These are phyloP conservation scores for Beauveria varroae DNA, from an alignment of 2,329 filamentous ascomycete species.

Conservation along the genomic window DNA sequence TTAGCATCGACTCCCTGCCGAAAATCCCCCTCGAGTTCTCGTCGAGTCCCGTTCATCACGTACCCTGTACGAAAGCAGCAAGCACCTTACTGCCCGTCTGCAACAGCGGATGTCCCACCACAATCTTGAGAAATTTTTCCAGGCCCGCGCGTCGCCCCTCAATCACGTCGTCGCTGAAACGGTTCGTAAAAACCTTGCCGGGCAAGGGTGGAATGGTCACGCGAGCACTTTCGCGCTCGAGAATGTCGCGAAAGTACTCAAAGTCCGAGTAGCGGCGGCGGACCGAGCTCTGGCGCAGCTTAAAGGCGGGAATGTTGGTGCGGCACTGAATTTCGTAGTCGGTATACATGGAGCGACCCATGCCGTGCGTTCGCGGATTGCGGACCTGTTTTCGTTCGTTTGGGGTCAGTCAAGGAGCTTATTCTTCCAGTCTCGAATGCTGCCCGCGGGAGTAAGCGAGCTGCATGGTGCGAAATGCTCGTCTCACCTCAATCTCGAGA, in stretches of 20 bases:
- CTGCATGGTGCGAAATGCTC: not conserved
- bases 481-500: constrained; percentile 83
- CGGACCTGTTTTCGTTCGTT: constrained; percentile 55
- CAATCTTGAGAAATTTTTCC: constrained; percentile 94
- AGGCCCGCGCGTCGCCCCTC: constrained; percentile 86
- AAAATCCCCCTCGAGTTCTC: no score
- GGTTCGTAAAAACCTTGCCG: constrained; percentile 95
- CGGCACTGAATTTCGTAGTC: constrained; percentile 97
- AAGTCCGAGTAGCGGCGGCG: constrained; percentile 96
- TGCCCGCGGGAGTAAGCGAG: no score
- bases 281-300: constrained; percentile 80
- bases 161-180: constrained; percentile 97
- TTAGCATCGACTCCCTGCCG: constrained; percentile 8
- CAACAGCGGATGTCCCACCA: constrained; percentile 89
- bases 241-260: constrained; percentile 96
- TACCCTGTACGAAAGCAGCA: constrained; percentile 93
- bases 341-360: constrained; percentile 94
- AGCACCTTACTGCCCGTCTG: constrained; percentile 97
- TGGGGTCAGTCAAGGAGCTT: not conserved
- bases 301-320: constrained; percentile 98
- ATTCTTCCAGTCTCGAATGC: no score
- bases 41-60: not conserved
- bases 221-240: constrained; percentile 88
- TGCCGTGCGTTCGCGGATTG: constrained; percentile 89
- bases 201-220: constrained; percentile 94